Conservation (phyloP, 306 rosid genomes). For the Sechiopsis laciniata region DNA sequence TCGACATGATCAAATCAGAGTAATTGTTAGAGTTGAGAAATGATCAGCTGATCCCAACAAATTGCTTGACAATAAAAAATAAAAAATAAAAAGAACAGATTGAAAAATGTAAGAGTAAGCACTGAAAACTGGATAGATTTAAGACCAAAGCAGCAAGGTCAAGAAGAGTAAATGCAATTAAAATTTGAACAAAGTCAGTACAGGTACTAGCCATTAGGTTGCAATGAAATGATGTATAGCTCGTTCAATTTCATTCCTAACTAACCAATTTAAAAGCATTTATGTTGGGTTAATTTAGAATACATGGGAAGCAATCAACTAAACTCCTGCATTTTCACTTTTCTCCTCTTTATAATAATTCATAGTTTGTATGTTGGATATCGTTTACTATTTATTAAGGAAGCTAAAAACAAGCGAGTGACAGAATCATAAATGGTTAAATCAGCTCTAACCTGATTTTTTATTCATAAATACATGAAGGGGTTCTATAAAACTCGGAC, state of each 20-base stretch:
- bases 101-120: not conserved
- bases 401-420: not conserved
- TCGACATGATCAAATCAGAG: not conserved
- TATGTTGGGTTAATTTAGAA: slow-evolving; percentile 1
- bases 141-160: not conserved
- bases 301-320: not conserved
- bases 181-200: not conserved
- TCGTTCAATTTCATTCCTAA: not conserved
- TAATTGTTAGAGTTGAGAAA: not conserved
- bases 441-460: slow-evolving; percentile 10
- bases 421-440: not conserved
- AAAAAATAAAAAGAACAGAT: not conserved
- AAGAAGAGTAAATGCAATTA: not conserved
- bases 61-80: not conserved
- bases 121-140: not conserved
- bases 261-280: not conserved
- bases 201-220: not conserved
- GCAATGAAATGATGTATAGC: not conserved
- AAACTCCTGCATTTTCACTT: not conserved
- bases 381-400: not conserved
- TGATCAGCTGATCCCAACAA: not conserved
- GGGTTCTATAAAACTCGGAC: not conserved
- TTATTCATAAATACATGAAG: not conserved
- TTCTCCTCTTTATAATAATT: slow-evolving; percentile 1
- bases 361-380: not conserved